Conservation (phyloP, 2,329 filamentous ascomycete species). For the Monosporascus sp. region DNA sequence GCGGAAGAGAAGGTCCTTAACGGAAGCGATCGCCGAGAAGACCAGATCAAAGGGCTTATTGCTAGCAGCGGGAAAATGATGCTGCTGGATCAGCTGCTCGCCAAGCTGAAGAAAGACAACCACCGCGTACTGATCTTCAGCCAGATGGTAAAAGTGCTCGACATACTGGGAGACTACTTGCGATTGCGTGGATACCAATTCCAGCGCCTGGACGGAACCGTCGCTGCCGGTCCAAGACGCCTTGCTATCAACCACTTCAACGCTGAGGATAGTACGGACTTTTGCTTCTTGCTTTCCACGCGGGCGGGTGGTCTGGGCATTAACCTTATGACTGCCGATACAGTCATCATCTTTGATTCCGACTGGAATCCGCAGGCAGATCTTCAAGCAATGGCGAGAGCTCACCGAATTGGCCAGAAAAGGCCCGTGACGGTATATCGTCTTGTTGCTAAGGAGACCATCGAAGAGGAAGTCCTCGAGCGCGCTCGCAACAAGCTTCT, state of each 20-base stretch:
- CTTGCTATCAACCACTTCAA: conserved; percentile 99
- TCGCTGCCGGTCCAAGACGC: conserved; percentile 78
- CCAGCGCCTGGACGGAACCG: conserved; percentile 91
- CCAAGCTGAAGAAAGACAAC: conserved; percentile 86
- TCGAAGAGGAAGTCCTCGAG: conserved; percentile 96
- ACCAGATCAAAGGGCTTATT: conserved; percentile 86
- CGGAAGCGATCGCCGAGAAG: conserved; percentile 76
- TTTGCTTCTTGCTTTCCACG: conserved; percentile 92
- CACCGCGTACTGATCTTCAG: conserved; percentile 98
- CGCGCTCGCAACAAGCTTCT: conserved; percentile 95
- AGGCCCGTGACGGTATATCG: conserved; percentile 95
- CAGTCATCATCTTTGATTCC: conserved; percentile 95
- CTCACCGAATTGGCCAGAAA: conserved; percentile 95
- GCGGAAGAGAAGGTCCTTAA: conserved; percentile 85
- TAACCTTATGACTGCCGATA: conserved; percentile 98
- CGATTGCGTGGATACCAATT: conserved; percentile 91
- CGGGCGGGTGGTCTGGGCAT: conserved; percentile 96
- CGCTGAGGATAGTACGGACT: conserved; percentile 90
- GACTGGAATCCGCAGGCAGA: conserved; percentile 99
- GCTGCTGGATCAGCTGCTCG: conserved; percentile 90
- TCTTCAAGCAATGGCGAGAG: conserved; percentile 95
- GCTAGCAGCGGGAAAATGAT: conserved; percentile 99
- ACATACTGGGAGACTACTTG: conserved; percentile 92
- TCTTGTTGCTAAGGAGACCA: conserved; percentile 94
- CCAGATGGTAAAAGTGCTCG: conserved; percentile 98